phyloP scores from a whole-genome alignment of 2,329 filamentous ascomycete genomes.

The Neonectria hederae region DNA sequence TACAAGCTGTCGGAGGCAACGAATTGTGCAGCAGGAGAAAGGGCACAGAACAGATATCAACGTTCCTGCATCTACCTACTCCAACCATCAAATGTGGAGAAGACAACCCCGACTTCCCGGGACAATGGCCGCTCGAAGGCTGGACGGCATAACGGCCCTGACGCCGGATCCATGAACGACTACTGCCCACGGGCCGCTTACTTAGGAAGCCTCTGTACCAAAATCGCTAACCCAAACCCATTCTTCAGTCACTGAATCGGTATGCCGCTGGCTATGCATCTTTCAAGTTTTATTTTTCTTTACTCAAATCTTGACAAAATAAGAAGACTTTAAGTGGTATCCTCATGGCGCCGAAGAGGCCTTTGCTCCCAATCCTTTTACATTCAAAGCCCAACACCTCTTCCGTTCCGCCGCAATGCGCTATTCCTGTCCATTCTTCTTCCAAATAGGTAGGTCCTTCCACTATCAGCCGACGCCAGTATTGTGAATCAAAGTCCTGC shows the following conservation, averaged over 20 bases:
- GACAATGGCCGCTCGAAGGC: neutral
- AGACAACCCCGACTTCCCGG: neutral
- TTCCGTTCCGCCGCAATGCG: conserved; percentile 28
- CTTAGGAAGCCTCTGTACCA: neutral
- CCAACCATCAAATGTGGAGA: neutral
- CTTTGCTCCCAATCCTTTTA: conserved; percentile 38
- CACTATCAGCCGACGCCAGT: conserved; percentile 32
- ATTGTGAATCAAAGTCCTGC: conserved; percentile 48
- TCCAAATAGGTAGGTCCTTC: conserved; percentile 31
- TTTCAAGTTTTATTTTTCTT: conserved; percentile 12
- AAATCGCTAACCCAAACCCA: neutral
- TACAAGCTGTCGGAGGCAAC: neutral
- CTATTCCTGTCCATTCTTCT: conserved; percentile 39
- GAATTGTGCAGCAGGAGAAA: neutral
- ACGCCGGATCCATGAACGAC: neutral
- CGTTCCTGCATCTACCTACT: neutral
- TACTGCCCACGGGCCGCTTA: neutral
- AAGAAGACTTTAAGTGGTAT: conserved; percentile 32
- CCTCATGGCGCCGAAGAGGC: conserved; percentile 30
- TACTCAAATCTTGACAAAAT: conserved; percentile 27
- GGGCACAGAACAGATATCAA: no score
- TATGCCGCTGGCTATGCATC: neutral
- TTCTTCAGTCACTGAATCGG: neutral
- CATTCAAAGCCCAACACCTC: conserved; percentile 41
- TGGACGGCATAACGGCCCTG: neutral